Evolutionary conservation across 1,284 basidiomycete species (phyloP).

Genomic region (Ganoderma lingzhi): DNA sequence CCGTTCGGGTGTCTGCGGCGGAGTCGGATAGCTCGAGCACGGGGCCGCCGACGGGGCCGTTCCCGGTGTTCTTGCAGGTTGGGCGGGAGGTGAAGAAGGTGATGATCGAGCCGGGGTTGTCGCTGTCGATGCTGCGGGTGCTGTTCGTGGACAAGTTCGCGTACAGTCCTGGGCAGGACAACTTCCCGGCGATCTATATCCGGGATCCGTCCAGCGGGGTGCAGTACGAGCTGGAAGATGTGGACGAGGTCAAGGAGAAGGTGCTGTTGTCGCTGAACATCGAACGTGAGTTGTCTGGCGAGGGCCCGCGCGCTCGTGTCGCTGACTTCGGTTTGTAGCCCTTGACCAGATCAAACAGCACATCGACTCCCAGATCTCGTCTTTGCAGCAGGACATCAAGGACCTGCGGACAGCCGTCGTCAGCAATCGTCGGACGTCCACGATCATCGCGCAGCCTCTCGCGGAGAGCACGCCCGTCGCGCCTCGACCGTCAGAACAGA

Average conservation of each 20-base stretch:
- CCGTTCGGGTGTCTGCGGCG: slow-evolving; percentile 20
- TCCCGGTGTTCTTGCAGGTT: slow-evolving; percentile 88
- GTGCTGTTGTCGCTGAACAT: slow-evolving; percentile 93
- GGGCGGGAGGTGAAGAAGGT: slow-evolving; percentile 94
- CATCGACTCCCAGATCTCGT: slow-evolving; percentile 89
- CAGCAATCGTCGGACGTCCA: slow-evolving; percentile 56
- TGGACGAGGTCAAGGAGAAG: slow-evolving; percentile 91
- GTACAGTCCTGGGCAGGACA: slow-evolving; percentile 92
- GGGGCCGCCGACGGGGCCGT: slow-evolving; percentile 42
- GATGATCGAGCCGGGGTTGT: slow-evolving; percentile 72
- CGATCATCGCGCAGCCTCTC: slow-evolving; percentile 63
- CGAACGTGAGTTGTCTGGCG: slow-evolving; percentile 78
- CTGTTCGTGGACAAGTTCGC: slow-evolving; percentile 96
- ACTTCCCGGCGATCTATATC: slow-evolving; percentile 97
- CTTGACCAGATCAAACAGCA: slow-evolving; percentile 99
- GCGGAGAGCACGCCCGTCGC: slow-evolving; percentile 64
- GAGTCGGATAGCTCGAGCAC: slow-evolving; percentile 22
- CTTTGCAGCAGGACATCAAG: slow-evolving; percentile 90
- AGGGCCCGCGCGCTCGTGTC: slow-evolving; percentile 10
- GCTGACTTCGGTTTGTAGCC: slow-evolving; percentile 57
- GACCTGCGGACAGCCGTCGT: slow-evolving; percentile 81
- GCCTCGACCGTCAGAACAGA: slow-evolving; percentile 73
- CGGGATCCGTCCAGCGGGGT: slow-evolving; percentile 92
- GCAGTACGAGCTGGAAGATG: slow-evolving; percentile 95
- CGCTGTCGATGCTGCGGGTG: slow-evolving; percentile 79